Evolutionary conservation across 257 asterid species (phyloP).

Genomic region (Parsonsia alboflavescens): DNA sequence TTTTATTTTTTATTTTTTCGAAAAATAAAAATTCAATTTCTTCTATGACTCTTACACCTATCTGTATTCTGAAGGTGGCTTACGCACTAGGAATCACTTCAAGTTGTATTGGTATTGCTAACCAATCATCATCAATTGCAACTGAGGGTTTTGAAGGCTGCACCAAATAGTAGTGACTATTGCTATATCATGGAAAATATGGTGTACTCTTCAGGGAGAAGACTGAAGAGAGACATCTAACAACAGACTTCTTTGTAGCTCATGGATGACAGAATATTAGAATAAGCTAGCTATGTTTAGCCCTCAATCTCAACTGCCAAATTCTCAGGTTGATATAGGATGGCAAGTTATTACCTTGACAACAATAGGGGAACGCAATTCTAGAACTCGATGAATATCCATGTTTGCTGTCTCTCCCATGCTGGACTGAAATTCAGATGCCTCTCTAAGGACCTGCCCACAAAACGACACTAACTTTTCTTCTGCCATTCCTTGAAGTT

Average conservation of each 20-base stretch:
- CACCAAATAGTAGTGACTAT: not conserved
- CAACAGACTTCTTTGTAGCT: not conserved
- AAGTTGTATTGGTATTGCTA: not conserved
- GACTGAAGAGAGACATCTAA: not conserved
- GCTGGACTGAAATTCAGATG: slow-evolving; percentile 90
- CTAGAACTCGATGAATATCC: slow-evolving; percentile 90
- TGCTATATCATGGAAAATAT: not conserved
- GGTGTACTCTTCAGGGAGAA: not conserved
- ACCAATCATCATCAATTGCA: not conserved
- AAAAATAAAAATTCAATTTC: too few relatives aligned
- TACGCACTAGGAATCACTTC: not conserved
- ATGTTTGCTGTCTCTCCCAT: slow-evolving; percentile 65
- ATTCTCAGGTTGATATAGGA: not conserved
- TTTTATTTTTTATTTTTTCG: too few relatives aligned
- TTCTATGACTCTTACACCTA: not conserved
- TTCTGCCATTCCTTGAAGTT: slow-evolving; percentile 71
- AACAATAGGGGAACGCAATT: slow-evolving; percentile 87
- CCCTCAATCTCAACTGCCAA: not conserved
- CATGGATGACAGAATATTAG: not conserved
- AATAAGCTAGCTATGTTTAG: not conserved
- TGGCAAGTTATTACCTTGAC: slow-evolving; percentile 55
- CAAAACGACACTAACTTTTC: slow-evolving; percentile 85
- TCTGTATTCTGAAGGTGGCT: not conserved
- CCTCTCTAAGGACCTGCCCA: slow-evolving; percentile 84
- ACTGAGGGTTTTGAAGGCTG: not conserved